Base-by-base conservation (phyloP, 768 basidiomycete species). In the Pleurotus ostreatus region DNA sequence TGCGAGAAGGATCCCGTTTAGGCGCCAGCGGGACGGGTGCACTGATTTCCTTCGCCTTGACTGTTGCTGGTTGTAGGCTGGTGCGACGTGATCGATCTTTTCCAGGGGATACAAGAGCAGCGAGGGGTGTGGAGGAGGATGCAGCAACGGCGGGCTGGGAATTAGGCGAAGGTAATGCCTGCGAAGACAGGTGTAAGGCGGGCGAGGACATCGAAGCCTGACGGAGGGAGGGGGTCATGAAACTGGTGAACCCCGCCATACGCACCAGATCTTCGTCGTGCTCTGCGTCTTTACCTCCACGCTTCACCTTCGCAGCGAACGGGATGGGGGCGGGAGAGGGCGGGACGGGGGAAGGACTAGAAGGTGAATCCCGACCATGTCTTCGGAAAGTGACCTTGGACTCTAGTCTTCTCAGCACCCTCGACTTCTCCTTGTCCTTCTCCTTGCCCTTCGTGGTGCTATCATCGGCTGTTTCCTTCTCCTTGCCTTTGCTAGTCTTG, bases 191-290 rank as follows among this genome's bases (percentile, higher is more conserved):
- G 63, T 87, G 84, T 44, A 92, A 69, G 25, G 84, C 78, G 53
- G 89, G 89, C 18, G 88, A 88, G 56, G 89, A 91, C 75, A 86
- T 78, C 46, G 89, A 88, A 39, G 81, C 89, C 59, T 79, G 79
- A 55, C 83, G 79, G 58, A 89, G 70, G 38, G 87, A 88, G 44
- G 88, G 88, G 44, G 83, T 77, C 58, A 78, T 71, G 72, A 82
- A 89, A 66, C 76, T 78, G 49, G 81, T 78, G 65, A 76, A 77
- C 48, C 82, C 84, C 47, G 82, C 78, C 46, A 41, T 39, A 49
- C 45, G 55, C 25, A 48, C 47, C 47, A 25, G 47, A 40, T 47
- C 47, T 25, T 46, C 47, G 16, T 23, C 39, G 11, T 38, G 37
- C 49, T 53, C 51, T 23, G 22, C 39, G 37, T 53, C 51, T 30